Evolutionary conservation across 129 eudicot genomes (phyloP), one percentile per base, ranked within the genome.

Genomic region (Tanacetum coccineum): DNA sequence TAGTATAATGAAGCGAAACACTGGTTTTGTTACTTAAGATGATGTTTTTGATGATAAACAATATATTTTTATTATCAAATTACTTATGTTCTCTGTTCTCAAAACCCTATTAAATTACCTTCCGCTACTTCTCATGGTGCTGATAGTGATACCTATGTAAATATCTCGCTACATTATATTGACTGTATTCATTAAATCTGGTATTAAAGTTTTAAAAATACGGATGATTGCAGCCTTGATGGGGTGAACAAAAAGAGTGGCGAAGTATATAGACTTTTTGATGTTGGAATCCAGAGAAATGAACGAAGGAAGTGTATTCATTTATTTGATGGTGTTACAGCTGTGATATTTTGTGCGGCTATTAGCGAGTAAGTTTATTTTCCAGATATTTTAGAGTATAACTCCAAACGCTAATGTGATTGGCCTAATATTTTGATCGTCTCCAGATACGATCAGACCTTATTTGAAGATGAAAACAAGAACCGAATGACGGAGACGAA

Each of bases 291-390:
- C 52, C 96, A 93, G 83, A 84, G 91, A 83, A 93, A 93, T 69
- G 98, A 93, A 79, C 79, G 98, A 82, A 88, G 95, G 79, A 93
- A 93, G 73, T 93, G 96, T 96, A 93, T 93, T 77, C 98, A 93
- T 88, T 78, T 92, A 67, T 92, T 92, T 80, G 98, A 88, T 67
- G 98, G 98, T 63, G 98, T 93, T 53, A 84, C 96, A 28, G 95
- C 96, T 61, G 95, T 93, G 73, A 88, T 93, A 40, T 93, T 93
- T 77, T 93, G 98, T 79, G 96, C 96, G 64, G 91, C 96, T 70
- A 82, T 93, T 67, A 93, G 96, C 88, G 98, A 93, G 98, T 93
- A 88, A 82, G 91, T 71, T 70, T 32, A n/a, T 19, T 45, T 32
- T 9, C 48, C 70, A 42, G 46, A 64, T 47, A 13, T 9, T 55